Percentiles rank a stretch among this genome's conserved stretches.
These are phyloP conservation scores for Chamaecyparis obtusa DNA, from an alignment of 75 land plant species.

Conservation along the genomic window DNA sequence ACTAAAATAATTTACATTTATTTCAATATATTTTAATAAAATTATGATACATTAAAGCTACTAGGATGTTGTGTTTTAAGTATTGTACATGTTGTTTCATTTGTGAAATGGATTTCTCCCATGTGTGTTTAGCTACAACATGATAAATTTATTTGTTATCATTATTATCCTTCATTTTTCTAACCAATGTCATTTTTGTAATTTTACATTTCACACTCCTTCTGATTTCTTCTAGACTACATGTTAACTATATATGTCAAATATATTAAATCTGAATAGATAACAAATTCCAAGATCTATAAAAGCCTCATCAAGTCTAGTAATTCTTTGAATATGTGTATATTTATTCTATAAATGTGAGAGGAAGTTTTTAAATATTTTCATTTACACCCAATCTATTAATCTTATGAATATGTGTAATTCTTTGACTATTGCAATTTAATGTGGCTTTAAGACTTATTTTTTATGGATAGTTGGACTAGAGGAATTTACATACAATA, in stretches of 20 bases:
- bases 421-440: not conserved
- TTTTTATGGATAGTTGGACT: not conserved
- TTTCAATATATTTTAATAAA: too few relatives aligned
- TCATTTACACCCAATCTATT: not conserved
- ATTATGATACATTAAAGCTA: too few relatives aligned
- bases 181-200: not conserved
- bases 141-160: too few relatives aligned
- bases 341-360: not conserved
- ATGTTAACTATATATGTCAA: not conserved
- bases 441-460: not conserved
- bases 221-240: not conserved
- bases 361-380: not conserved
- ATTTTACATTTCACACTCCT: not conserved
- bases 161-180: too few relatives aligned
- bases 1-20: too few relatives aligned
- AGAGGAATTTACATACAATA: not conserved
- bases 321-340: not conserved
- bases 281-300: not conserved
- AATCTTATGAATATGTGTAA: not conserved
- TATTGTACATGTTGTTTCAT: too few relatives aligned
- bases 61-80: too few relatives aligned
- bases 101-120: too few relatives aligned
- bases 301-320: not conserved
- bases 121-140: too few relatives aligned
- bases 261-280: not conserved